Conservation (phyloP, 2,329 filamentous ascomycete species). For the Pyrenophora tritici-repentis region DNA sequence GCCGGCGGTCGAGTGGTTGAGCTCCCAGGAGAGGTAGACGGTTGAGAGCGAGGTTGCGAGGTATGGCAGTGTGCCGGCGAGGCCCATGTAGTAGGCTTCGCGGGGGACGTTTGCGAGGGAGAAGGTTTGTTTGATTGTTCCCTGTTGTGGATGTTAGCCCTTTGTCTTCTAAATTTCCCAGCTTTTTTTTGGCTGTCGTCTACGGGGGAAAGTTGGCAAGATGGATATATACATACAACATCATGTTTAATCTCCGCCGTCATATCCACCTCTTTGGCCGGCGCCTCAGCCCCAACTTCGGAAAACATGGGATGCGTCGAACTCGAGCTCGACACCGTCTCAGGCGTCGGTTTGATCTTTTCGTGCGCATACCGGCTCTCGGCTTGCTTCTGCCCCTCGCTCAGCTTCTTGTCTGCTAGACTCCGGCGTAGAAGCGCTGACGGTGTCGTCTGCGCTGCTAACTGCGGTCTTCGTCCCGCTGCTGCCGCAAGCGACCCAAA, state of each 20-base stretch:
- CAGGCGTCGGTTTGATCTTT: constrained; percentile 64
- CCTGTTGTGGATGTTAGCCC: constrained; percentile 39
- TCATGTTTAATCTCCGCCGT: constrained; percentile 51
- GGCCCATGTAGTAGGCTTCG: constrained; percentile 56
- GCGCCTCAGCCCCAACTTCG: constrained; percentile 44
- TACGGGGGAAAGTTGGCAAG: no score
- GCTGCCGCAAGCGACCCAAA: constrained; percentile 47
- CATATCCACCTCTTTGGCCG: constrained; percentile 51
- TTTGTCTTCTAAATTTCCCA: no score
- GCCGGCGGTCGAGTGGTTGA: constrained; percentile 71
- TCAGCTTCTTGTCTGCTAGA: constrained; percentile 46
- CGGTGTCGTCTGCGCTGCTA: constrained; percentile 36
- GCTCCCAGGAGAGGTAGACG: constrained; percentile 79
- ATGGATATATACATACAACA: constrained; percentile 32
- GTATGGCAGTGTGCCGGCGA: constrained; percentile 65
- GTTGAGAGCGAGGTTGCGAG: constrained; percentile 82
- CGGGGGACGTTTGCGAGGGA: constrained; percentile 52
- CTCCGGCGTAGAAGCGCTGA: constrained; percentile 49
- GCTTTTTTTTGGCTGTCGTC: no score
- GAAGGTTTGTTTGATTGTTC: constrained; percentile 57
- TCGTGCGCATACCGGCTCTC: constrained; percentile 61
- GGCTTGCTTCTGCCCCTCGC: constrained; percentile 58
- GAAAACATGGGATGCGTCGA: constrained; percentile 48
- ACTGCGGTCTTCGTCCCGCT: constrained; percentile 33
- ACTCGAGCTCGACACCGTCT: constrained; percentile 65